A percentile compares a stretch with the other conserved stretches of the same genome.
phyloP scores from a whole-genome alignment of 139 green algal species.

The Chlamydomonas applanata region DNA sequence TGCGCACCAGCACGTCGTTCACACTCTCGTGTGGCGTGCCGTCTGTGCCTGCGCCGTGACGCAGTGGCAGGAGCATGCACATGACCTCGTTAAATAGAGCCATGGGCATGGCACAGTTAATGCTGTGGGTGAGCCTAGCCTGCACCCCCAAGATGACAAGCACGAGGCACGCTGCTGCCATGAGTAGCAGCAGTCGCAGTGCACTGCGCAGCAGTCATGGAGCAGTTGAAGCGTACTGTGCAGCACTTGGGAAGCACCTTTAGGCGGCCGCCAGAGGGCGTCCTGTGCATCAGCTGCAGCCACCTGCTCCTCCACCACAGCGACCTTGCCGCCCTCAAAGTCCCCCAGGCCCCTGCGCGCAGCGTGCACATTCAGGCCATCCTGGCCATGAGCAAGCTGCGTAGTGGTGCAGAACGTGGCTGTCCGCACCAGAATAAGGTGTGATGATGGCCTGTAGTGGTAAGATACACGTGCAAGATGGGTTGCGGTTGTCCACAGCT shows the following conservation, averaged over 20 bases:
- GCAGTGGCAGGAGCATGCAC: not conserved
- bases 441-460: no score
- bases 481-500: no score
- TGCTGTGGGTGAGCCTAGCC: no score
- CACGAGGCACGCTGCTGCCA: not conserved
- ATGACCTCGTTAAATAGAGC: not conserved
- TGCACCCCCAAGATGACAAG: no score
- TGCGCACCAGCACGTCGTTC: slow-evolving; percentile 68
- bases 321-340: slow-evolving; percentile 43
- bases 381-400: not conserved
- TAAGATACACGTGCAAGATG: no score
- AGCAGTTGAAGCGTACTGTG: no score
- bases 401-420: no score
- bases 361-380: slow-evolving; percentile 30
- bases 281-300: slow-evolving; percentile 37
- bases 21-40: slow-evolving; percentile 76
- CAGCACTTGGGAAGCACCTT: not conserved
- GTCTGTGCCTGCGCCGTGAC: slow-evolving; percentile 43
- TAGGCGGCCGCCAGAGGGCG: slow-evolving; percentile 18
- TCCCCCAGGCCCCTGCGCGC: slow-evolving; percentile 52
- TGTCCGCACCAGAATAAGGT: no score
- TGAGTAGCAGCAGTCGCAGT: not conserved
- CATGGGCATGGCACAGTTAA: not conserved
- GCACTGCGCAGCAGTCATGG: no score
- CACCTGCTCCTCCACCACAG: slow-evolving; percentile 26